These are phyloP conservation scores for Skeletonema tropicum DNA, from an alignment of 108 stramenopile species.

Conservation along the genomic window DNA sequence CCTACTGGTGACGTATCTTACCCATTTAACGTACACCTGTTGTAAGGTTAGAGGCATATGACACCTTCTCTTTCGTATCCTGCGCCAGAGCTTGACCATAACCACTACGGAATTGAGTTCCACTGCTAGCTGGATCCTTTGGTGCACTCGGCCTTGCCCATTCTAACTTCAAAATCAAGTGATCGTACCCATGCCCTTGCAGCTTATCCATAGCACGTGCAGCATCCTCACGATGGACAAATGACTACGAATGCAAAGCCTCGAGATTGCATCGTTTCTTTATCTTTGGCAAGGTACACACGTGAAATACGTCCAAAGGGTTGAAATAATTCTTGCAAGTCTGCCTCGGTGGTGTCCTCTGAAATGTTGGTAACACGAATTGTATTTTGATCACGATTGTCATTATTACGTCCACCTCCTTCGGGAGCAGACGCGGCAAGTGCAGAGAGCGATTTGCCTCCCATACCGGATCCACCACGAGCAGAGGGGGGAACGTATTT, in stretches of 20 bases:
- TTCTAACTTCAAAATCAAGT: conserved; percentile 99
- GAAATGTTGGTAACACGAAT: conserved; percentile 98
- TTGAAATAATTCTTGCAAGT: conserved; percentile 93
- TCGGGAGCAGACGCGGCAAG: conserved; percentile 37
- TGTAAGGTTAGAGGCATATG: conserved; percentile 94
- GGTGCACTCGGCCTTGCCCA: conserved; percentile 97
- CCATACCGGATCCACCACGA: conserved; percentile 59
- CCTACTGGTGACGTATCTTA: not conserved
- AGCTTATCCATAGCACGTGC: conserved; percentile 93
- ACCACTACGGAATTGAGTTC: conserved; percentile 84
- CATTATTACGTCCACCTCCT: conserved; percentile 27
- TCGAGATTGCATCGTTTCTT: conserved; percentile 89
- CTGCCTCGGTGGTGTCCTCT: conserved; percentile 95
- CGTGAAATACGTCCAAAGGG: conserved; percentile 95
- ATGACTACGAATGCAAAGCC: conserved; percentile 98
- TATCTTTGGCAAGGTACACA: conserved; percentile 97
- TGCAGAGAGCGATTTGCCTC: conserved; percentile 64
- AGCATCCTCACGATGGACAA: conserved; percentile 91
- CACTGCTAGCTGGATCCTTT: conserved; percentile 82
- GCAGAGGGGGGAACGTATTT: conserved; percentile 86
- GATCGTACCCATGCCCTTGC: conserved; percentile 98
- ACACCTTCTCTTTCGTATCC: conserved; percentile 96
- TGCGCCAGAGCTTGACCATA: conserved; percentile 98
- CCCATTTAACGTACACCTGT: conserved; percentile 37
- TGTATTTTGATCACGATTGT: conserved; percentile 92